These are phyloP conservation scores for Leccinum griseonigrum DNA, from an alignment of 1,284 basidiomycete species.

Conservation along the genomic window DNA sequence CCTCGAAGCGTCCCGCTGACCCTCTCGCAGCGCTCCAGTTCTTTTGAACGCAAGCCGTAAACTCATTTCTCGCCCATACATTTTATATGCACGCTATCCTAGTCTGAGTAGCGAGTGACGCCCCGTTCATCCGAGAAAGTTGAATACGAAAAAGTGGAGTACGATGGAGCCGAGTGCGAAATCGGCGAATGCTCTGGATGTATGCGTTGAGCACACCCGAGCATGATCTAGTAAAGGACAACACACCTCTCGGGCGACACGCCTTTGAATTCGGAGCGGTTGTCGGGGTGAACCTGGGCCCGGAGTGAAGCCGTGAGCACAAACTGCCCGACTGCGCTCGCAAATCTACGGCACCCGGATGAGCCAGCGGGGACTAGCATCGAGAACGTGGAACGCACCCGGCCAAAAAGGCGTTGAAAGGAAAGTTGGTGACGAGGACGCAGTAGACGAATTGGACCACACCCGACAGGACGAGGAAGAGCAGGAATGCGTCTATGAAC, in stretches of 20 bases:
- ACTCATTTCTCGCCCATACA: background rate
- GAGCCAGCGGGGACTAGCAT: background rate
- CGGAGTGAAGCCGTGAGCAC: constrained; percentile 91
- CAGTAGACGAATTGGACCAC: constrained; percentile 92
- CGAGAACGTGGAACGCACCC: constrained; percentile 60
- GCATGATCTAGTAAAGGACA: background rate
- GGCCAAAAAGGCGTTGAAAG: constrained; percentile 96
- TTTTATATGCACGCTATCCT: background rate
- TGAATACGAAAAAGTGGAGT: constrained; percentile 98
- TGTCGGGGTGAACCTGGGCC: constrained; percentile 88
- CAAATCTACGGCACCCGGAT: constrained; percentile 60
- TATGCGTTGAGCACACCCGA: constrained; percentile 1
- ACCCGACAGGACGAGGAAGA: constrained; percentile 92
- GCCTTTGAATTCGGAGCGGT: constrained; percentile 77
- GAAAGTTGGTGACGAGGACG: constrained; percentile 87
- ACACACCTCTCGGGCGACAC: constrained; percentile 91
- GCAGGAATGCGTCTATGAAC: constrained; percentile 90
- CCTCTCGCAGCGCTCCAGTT: constrained; percentile 59
- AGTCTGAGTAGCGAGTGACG: background rate
- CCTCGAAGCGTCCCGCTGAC: constrained; percentile 6
- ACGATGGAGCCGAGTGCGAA: constrained; percentile 93
- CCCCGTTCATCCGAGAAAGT: constrained; percentile 76
- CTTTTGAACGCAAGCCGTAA: constrained; percentile 57
- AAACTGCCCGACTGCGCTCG: constrained; percentile 94
- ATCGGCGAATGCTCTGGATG: constrained; percentile 90